Evolutionary conservation across 805 yeast genomes (phyloP), one percentile per base, ranked within the genome.

Genomic region (Lachancea cidri): DNA sequence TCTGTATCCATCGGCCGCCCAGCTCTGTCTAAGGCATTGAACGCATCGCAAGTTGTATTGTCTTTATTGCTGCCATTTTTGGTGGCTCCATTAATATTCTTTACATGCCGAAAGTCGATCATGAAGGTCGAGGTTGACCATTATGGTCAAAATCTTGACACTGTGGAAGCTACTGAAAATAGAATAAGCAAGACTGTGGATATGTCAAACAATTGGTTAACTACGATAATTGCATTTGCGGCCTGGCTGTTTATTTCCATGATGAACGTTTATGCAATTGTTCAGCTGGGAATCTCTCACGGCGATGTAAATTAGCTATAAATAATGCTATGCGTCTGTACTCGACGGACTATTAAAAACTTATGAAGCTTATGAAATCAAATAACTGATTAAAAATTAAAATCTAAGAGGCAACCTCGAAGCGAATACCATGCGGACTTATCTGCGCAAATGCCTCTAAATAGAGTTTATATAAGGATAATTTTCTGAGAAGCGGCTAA

Each of bases 31-130:
- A 64, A 70, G 8, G 87, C 94, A 0, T 71, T 88, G 49, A 88
- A 87, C 54, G 78, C 85, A n/a, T 79, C 93, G 0, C 97, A 88
- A 64, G 93, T 88, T 15, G 79, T 86, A 1, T 69, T 88, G 37
- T 86, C 96, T 2, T 73, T 89, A 39, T 71, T 89, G 35, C 70
- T 88, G 43, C 96, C 96, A 7, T 82, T 88, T 49, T 71, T 86
- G 33, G 77, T 89, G 6, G 91, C 94, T 1, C 96, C 96, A 4
- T 68, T 88, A 56, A 76, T 88, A 36, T 88, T 79, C 55, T 83
- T 88, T 61, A 89, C 96, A 1, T 76, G 86, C 38, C 73, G 70
- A 39, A 80, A 76, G 53, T 60, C 73, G 11, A 74, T 83, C 36
- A 88, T 89, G 97, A 69, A 64, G 36, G 77, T 80, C 4, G 71